phyloP scores from a whole-genome alignment of 2,329 filamentous ascomycete species.

The Aspergillus jensenii region DNA sequence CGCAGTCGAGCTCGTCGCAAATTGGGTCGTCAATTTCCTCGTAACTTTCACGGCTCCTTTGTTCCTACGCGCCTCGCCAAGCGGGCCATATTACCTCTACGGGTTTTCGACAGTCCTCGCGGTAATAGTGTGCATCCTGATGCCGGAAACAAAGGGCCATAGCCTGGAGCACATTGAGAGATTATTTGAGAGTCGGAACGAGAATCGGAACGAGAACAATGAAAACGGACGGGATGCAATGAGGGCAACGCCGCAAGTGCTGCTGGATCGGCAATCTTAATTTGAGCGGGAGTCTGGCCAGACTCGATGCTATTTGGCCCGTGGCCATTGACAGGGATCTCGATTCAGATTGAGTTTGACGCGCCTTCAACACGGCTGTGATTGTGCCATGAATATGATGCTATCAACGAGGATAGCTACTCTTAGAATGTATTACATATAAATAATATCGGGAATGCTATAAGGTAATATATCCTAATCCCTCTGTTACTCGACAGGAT shows the following conservation, averaged over 20 bases:
- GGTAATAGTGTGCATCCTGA: constrained; percentile 14
- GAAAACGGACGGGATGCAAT: neutral
- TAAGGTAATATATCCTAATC: no score
- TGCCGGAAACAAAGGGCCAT: constrained; percentile 18
- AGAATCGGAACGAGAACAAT: neutral
- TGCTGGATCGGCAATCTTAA: neutral
- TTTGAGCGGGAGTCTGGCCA: neutral
- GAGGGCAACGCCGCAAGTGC: neutral
- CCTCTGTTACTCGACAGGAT: no score
- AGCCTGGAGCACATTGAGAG: constrained; percentile 15
- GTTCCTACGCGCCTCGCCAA: constrained; percentile 14
- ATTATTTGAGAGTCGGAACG: constrained; percentile 3
- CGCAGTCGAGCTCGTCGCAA: constrained; percentile 15
- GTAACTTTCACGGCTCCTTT: constrained; percentile 13
- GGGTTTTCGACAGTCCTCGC: constrained; percentile 15
- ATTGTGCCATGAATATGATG: no score
- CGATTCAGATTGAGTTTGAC: no score
- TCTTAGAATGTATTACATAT: no score
- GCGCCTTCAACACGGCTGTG: no score
- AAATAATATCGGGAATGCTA: no score
- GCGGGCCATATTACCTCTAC: constrained; percentile 15
- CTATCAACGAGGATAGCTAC: no score
- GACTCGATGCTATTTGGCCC: no score
- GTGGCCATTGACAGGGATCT: no score
- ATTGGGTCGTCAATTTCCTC: constrained; percentile 17